phyloP scores from a whole-genome alignment of 169 alveolate genomes.

The Cryptosporidium bovis region DNA sequence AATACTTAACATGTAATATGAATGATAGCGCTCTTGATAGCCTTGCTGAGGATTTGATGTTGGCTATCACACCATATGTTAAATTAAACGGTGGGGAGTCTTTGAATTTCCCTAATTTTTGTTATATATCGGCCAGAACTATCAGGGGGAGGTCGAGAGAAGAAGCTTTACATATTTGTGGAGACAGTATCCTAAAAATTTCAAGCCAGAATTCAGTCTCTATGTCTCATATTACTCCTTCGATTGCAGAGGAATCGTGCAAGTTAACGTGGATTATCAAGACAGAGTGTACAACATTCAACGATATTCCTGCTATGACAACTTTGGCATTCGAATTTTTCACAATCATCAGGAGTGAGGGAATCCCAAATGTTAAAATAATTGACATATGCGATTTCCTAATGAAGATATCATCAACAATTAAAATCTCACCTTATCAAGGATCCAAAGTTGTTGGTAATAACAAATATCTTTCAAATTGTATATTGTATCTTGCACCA shows the following conservation, averaged over 20 bases:
- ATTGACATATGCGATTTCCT: conserved; percentile 25
- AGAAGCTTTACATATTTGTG: conserved; percentile 29
- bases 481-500: conserved; percentile 40
- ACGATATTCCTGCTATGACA: neutral
- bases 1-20: conserved; percentile 36
- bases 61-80: neutral
- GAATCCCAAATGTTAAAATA: conserved; percentile 33
- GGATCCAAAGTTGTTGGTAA: neutral
- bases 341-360: conserved; percentile 33
- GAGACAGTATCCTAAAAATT: conserved; percentile 21
- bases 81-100: neutral
- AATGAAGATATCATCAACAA: conserved; percentile 27
- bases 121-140: conserved; percentile 51
- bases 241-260: conserved; percentile 31
- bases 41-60: conserved; percentile 24
- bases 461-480: conserved; percentile 22
- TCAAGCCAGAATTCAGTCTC: conserved; percentile 8
- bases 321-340: conserved; percentile 58
- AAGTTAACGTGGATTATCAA: conserved; percentile 60
- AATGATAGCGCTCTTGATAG: conserved; percentile 36
- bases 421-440: neutral
- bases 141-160: conserved; percentile 31
- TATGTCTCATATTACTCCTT: conserved; percentile 23
- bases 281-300: conserved; percentile 41
- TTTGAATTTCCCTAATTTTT: conserved; percentile 25